phyloP scores from a whole-genome alignment of 768 basidiomycete species.

The Podaxis sp. region DNA sequence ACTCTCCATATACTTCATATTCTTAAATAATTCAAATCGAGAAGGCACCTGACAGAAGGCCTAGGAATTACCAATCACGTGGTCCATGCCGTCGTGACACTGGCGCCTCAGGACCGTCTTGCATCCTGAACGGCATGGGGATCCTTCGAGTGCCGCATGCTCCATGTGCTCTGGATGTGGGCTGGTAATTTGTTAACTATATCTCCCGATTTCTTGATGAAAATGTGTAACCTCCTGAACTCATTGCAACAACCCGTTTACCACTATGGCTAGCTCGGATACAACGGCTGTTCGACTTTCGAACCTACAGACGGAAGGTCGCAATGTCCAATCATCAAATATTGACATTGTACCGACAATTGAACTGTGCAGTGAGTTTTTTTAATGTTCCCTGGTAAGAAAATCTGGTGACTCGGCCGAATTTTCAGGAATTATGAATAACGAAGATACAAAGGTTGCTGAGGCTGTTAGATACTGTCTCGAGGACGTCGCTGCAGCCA shows the following conservation, averaged over 20 bases:
- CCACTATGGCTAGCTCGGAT: not conserved
- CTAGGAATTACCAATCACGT: not conserved
- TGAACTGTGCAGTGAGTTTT: conserved; percentile 28
- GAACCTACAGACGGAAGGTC: conserved; percentile 25
- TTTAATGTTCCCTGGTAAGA: not conserved
- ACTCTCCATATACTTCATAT: no score
- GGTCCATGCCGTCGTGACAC: not conserved
- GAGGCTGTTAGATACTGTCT: conserved; percentile 26
- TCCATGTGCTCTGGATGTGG: not conserved
- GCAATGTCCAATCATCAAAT: conserved; percentile 23
- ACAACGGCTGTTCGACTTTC: conserved; percentile 2
- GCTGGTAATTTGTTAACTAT: not conserved
- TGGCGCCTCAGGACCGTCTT: not conserved
- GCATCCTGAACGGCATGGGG: not conserved
- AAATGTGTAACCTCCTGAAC: not conserved
- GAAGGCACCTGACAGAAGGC: no score
- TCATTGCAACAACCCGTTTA: not conserved
- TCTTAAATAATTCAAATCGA: no score
- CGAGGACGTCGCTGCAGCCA: conserved; percentile 25
- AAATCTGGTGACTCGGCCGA: not conserved
- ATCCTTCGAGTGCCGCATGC: not conserved
- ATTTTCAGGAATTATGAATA: conserved; percentile 28
- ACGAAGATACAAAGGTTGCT: conserved; percentile 26
- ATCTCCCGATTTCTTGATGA: not conserved
- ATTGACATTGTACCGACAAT: conserved; percentile 29